A percentile compares a stretch with the other conserved stretches of the same genome.
Conservation (phyloP, 2,329 filamentous ascomycete genomes). For the Aspergillus intermedius region DNA sequence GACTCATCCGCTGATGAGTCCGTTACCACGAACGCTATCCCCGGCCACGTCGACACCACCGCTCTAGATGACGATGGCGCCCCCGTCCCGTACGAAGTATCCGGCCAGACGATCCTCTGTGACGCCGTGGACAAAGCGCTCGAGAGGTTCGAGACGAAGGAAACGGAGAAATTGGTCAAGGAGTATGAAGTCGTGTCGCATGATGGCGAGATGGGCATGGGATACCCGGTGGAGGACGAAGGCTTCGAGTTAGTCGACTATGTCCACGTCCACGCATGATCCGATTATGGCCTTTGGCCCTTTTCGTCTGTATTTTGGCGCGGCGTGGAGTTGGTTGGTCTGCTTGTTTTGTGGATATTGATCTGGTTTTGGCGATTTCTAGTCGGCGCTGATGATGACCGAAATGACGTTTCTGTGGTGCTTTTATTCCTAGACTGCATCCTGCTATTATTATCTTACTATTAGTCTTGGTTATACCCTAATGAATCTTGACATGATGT, state of each 20-base stretch:
- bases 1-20: conserved; percentile 29
- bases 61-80: conserved; percentile 41
- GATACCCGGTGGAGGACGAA: conserved; percentile 30
- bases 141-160: conserved; percentile 53
- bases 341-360: neutral
- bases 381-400: neutral
- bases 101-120: conserved; percentile 53
- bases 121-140: conserved; percentile 52
- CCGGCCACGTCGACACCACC: conserved; percentile 39
- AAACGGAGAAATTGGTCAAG: conserved; percentile 56
- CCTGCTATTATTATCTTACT: neutral
- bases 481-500: neutral
- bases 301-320: neutral
- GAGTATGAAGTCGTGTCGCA: conserved; percentile 52
- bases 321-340: neutral
- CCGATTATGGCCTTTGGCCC: neutral
- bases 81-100: conserved; percentile 50
- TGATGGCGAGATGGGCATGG: conserved; percentile 26
- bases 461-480: neutral
- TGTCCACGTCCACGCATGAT: conserved; percentile 17
- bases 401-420: neutral
- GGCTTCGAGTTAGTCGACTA: conserved; percentile 36
- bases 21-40: conserved; percentile 34
- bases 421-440: neutral
- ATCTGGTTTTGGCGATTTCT: neutral